Conservation (phyloP, 2,329 filamentous ascomycete species). For the Aspergillus piperis region DNA sequence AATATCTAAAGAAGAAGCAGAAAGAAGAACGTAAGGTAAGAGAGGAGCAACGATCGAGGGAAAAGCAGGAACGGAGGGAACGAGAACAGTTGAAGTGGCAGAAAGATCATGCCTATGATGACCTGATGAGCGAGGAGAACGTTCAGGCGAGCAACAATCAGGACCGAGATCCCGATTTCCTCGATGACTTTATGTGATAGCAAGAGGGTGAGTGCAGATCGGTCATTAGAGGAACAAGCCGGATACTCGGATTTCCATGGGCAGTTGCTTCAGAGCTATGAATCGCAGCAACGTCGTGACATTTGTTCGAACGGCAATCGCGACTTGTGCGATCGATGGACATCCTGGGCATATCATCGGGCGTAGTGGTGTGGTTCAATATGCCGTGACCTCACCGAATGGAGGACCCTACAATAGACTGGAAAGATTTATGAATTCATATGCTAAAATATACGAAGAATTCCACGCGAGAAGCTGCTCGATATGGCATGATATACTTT, state of each 20-base stretch:
- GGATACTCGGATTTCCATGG: not conserved
- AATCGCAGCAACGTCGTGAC: not conserved
- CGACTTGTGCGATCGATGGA: not conserved
- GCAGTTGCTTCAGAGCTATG: not conserved
- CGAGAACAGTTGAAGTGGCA: constrained; percentile 88
- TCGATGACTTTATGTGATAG: constrained; percentile 88
- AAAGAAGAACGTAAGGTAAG: constrained; percentile 60
- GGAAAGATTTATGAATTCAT: not conserved
- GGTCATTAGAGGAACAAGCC: not conserved
- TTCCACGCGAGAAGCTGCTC: not conserved
- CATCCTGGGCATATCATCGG: not conserved
- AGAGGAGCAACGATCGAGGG: constrained; percentile 43
- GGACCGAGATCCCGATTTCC: constrained; percentile 69
- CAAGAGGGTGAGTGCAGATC: not conserved
- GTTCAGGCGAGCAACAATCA: constrained; percentile 80
- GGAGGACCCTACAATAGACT: not conserved
- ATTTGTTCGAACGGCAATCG: not conserved
- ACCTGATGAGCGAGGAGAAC: constrained; percentile 81
- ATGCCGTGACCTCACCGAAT: not conserved
- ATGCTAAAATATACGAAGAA: not conserved
- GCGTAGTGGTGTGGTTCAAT: not conserved
- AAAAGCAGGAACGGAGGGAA: constrained; percentile 62
- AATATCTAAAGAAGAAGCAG: constrained; percentile 69
- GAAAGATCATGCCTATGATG: constrained; percentile 97
- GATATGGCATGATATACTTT: not conserved